A percentile compares a stretch with the other conserved stretches of the same genome.
phyloP scores from a whole-genome alignment of 257 asterid species.

The Solanum pinnatisectum region DNA sequence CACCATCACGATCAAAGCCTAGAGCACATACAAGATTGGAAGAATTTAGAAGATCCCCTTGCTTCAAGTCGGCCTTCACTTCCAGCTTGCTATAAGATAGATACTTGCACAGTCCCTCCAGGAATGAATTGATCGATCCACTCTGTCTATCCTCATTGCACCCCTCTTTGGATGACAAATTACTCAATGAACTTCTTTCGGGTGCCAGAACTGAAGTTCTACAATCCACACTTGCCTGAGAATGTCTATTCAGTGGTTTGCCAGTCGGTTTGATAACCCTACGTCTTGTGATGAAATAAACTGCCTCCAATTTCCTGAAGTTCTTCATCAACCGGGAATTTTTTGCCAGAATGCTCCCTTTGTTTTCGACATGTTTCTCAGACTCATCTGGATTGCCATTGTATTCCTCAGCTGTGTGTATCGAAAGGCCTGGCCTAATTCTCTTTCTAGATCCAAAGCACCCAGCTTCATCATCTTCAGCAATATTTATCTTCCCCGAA shows the following conservation, averaged over 20 bases:
- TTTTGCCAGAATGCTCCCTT: conserved; percentile 38
- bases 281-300: conserved; percentile 60
- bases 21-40: conserved; percentile 90
- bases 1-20: conserved; percentile 95
- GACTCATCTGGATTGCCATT: conserved; percentile 19
- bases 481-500: conserved; percentile 18
- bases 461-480: conserved; percentile 51
- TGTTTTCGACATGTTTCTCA: conserved; percentile 27
- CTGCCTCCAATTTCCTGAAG: conserved; percentile 71
- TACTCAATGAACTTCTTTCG: conserved; percentile 70
- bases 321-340: conserved; percentile 71
- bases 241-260: conserved; percentile 34
- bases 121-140: conserved; percentile 72
- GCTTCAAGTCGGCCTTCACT: conserved; percentile 88
- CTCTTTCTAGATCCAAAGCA: conserved; percentile 66
- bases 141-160: conserved; percentile 33
- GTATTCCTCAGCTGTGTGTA: conserved; percentile 17
- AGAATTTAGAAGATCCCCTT: conserved; percentile 87
- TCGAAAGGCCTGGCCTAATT: conserved; percentile 36
- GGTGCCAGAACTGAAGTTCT: conserved; percentile 43
- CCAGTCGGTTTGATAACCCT: conserved; percentile 32
- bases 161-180: conserved; percentile 46
- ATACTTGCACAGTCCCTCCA: conserved; percentile 79
- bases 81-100: conserved; percentile 65
- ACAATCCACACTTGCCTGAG: conserved; percentile 33